These are phyloP conservation scores for Colletotrichum orbiculare DNA, from an alignment of 2,329 filamentous ascomycete species.

Conservation along the genomic window DNA sequence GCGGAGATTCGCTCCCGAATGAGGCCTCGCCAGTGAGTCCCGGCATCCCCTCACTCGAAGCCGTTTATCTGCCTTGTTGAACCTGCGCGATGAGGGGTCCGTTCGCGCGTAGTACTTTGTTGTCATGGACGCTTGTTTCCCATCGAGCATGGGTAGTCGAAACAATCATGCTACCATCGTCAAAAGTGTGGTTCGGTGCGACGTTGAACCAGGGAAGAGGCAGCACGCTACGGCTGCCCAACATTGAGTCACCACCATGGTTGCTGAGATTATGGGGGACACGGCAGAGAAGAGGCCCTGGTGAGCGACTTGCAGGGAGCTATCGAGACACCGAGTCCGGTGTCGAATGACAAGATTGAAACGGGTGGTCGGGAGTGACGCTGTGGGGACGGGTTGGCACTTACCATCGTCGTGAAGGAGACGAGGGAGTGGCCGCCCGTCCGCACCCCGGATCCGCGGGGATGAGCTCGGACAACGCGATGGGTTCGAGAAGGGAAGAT, in stretches of 20 bases:
- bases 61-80: background rate
- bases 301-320: constrained; percentile 17
- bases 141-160: constrained; percentile 11
- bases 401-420: background rate
- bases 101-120: constrained; percentile 12
- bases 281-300: constrained; percentile 23
- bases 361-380: constrained; percentile 9
- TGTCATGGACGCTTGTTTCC: background rate
- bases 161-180: background rate
- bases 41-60: background rate
- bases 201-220: constrained; percentile 17
- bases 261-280: constrained; percentile 18
- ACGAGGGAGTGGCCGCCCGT: constrained; percentile 21
- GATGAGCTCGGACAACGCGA: background rate
- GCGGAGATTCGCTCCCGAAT: background rate
- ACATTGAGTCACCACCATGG: constrained; percentile 7
- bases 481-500: background rate
- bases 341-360: constrained; percentile 27
- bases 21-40: background rate
- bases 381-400: background rate
- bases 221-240: background rate
- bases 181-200: constrained; percentile 17
- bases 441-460: constrained; percentile 26
- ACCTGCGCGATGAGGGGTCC: background rate
- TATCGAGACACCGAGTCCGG: constrained; percentile 6